A percentile compares a stretch with the other conserved stretches of the same genome.
These are phyloP conservation scores for Panicum hallii DNA, from an alignment of 202 grass and related monocot species.

Conservation along the genomic window DNA sequence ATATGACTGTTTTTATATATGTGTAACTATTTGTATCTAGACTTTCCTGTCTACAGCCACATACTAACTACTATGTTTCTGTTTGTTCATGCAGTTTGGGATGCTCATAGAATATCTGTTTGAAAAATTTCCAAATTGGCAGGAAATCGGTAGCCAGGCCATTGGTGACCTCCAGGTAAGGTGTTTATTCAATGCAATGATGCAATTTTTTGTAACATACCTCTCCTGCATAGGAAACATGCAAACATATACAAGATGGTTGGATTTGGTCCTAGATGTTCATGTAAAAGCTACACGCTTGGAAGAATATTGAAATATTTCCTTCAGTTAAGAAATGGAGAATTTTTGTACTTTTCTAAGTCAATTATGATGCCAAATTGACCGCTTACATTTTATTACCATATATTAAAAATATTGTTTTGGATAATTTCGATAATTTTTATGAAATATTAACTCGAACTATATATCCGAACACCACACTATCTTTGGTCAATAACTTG, in stretches of 20 bases:
- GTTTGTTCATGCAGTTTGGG: constrained; percentile 78
- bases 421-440: neutral
- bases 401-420: neutral
- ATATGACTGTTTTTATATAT: neutral
- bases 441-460: neutral
- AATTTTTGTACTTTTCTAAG: neutral
- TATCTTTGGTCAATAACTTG: neutral
- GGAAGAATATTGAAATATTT: neutral
- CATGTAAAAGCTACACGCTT: neutral
- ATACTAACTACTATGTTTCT: neutral
- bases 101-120: constrained; percentile 96
- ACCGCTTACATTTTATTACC: neutral
- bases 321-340: neutral
- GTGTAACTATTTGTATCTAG: constrained; percentile 10
- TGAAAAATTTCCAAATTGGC: constrained; percentile 92
- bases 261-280: neutral
- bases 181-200: constrained; percentile 27
- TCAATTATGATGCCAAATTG: neutral
- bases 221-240: neutral
- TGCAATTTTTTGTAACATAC: constrained; percentile 6
- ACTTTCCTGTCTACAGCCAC: constrained; percentile 7
- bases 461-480: neutral
- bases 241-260: neutral
- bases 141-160: constrained; percentile 84
- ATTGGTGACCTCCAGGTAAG: constrained; percentile 97